A percentile compares a stretch with the other conserved stretches of the same genome.
Conservation (phyloP, 768 basidiomycete genomes). For the Gymnopilus dilepis region DNA sequence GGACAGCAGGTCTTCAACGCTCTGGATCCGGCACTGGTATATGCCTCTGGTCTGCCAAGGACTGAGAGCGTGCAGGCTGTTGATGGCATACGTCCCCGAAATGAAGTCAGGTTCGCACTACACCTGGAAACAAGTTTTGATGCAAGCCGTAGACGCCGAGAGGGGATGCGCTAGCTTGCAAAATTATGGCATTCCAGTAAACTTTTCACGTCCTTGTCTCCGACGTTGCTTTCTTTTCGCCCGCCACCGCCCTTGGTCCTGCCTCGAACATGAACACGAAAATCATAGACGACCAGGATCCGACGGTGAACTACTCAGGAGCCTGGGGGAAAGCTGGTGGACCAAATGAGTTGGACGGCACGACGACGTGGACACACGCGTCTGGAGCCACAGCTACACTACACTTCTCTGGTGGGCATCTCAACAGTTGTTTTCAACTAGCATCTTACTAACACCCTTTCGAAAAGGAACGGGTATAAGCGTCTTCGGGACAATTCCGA, state of each 20-base stretch:
- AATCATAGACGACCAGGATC: background rate
- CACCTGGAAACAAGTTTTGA: background rate
- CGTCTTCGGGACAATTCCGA: background rate
- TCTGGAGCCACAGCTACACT: background rate
- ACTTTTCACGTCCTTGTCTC: no score
- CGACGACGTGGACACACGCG: background rate
- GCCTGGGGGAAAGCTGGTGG: background rate
- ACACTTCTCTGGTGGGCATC: background rate
- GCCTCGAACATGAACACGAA: constrained; percentile 1
- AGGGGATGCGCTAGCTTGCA: background rate
- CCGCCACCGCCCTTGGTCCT: no score
- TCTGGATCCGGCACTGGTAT: no score
- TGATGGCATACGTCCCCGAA: background rate
- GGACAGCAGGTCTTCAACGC: no score
- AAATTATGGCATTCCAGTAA: no score
- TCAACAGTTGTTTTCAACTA: no score
- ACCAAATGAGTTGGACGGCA: background rate
- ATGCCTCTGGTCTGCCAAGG: no score
- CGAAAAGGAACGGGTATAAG: background rate
- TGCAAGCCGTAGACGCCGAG: background rate
- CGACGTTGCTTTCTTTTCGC: no score
- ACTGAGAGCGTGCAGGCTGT: no score
- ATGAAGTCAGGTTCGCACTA: background rate
- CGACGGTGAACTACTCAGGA: background rate
- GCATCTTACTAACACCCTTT: background rate